These are phyloP conservation scores for Sphagnum contortum DNA, from an alignment of 225 moss, liverwort and hornwort genomes.

Conservation along the genomic window DNA sequence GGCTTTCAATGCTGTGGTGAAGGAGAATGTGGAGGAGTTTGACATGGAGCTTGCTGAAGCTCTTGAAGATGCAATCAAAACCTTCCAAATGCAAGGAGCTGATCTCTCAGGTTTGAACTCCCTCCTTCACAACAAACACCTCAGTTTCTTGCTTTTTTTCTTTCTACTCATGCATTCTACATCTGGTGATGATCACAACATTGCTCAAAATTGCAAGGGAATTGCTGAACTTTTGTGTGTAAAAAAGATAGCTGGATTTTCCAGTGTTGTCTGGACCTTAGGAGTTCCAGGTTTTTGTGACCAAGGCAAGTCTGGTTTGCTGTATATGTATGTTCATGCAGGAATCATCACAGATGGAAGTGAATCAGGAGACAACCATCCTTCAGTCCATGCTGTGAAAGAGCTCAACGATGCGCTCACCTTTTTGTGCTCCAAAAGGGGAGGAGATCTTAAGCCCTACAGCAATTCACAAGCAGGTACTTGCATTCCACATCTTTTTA, in stretches of 20 bases:
- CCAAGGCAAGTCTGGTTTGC: neutral
- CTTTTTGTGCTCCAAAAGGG: slow-evolving; percentile 6
- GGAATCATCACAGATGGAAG: slow-evolving; percentile 74
- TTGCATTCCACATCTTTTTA: no score
- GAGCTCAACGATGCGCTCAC: slow-evolving; percentile 34
- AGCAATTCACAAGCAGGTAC: no score
- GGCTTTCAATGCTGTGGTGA: slow-evolving; percentile 74
- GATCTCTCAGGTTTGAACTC: slow-evolving; percentile 59
- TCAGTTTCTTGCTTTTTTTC: no score
- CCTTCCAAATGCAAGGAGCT: slow-evolving; percentile 74
- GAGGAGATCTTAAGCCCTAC: no score
- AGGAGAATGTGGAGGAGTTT: slow-evolving; percentile 90
- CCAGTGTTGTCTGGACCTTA: no score
- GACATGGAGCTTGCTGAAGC: slow-evolving; percentile 80
- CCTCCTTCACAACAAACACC: no score
- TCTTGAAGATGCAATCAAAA: slow-evolving; percentile 65
- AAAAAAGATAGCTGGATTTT: neutral
- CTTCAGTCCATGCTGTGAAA: slow-evolving; percentile 43
- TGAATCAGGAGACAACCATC: slow-evolving; percentile 64
- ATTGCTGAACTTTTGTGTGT: neutral
- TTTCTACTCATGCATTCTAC: no score
- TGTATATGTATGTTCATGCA: slow-evolving; percentile 13
- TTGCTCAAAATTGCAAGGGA: no score
- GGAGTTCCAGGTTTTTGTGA: neutral
- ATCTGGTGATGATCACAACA: no score